These are phyloP conservation scores for Wakefieldia striispora DNA, from an alignment of 768 basidiomycete genomes.

Conservation along the genomic window DNA sequence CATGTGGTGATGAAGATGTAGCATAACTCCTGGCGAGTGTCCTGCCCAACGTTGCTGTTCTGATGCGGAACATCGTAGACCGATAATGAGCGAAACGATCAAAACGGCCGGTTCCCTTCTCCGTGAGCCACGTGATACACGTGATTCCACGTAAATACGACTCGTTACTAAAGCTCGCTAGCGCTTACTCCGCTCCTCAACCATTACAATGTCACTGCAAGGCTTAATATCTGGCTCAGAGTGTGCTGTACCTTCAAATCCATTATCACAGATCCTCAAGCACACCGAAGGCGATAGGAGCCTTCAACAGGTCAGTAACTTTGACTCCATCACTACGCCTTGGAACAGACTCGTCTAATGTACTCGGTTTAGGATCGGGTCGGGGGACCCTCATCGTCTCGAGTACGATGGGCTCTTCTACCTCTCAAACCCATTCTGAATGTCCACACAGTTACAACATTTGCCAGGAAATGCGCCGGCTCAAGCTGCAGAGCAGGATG, in stretches of 20 bases:
- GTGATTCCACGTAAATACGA: neutral
- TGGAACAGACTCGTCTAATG: neutral
- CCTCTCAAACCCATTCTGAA: neutral
- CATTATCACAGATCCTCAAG: conserved; percentile 85
- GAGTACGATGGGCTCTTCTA: conserved; percentile 40
- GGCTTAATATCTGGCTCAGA: conserved; percentile 85
- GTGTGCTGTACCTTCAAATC: conserved; percentile 82
- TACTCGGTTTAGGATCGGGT: conserved; percentile 58
- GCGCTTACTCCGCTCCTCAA: no score
- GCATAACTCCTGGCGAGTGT: conserved; percentile 46
- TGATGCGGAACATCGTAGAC: conserved; percentile 18
- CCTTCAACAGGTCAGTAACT: conserved; percentile 67
- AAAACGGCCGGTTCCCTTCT: neutral
- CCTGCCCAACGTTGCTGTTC: conserved; percentile 29
- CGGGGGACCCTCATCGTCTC: conserved; percentile 68
- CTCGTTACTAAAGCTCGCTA: no score
- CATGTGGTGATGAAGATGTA: conserved; percentile 60
- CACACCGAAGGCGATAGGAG: conserved; percentile 88
- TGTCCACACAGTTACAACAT: conserved; percentile 59
- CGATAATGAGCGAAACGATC: neutral
- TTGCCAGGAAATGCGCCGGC: conserved; percentile 57
- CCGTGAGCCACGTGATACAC: conserved; percentile 18
- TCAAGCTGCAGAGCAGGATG: conserved; percentile 60
- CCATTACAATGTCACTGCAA: conserved; percentile 65
- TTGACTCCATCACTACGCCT: neutral